Evolutionary conservation across 176 grass and related monocot species (phyloP), one percentile per base, ranked within the genome.

Genomic region (Urochloa ruziziensis): DNA sequence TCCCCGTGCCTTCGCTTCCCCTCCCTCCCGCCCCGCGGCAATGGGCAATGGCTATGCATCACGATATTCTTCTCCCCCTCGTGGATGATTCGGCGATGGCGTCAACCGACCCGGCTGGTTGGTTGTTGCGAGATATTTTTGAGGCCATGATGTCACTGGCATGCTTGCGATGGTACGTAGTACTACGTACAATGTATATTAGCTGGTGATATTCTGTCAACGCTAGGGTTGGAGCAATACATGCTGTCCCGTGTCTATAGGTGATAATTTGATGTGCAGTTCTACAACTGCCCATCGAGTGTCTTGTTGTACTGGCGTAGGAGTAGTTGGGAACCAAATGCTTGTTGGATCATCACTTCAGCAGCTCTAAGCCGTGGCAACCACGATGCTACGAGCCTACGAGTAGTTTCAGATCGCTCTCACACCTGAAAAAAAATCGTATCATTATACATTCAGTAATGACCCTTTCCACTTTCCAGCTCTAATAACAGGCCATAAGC

Each of bases 121-220:
- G 62, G 74, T 48, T n/a, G 39, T 44, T 72, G 48, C 21, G 25
- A 84, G 81, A 80, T 83, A 80, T 89, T 89, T 88, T 80, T 0
- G 33, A 27, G 36, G 15, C 17, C 62, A 29, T 16, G 23, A 40
- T 23, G 39, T 3, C 27, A 14, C 49, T 48, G 19, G 17, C 10
- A 8, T 2, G 4, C 6, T 32, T 30, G 12, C 21, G 54, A 57
- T 57, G 23, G 54, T 4, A 15, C 3, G 1, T 8, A 0, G 12
- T 7, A 27, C 8, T 7, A 23, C 2, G 37, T 62, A 43, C 10
- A 10, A 46, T 7, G 66, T 7, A 27, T 28, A 9, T 1, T 30
- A 30, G 39, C 14, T 27, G 29, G 16, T 52, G 58, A 27, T 63
- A 28, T 74, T 16, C 73, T 73, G 15, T 83, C 42, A 33, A 27